A percentile compares a stretch with the other conserved stretches of the same genome.
These are phyloP conservation scores for Parachaetomium inaequale DNA, from an alignment of 495 filamentous ascomycete genomes.

Conservation along the genomic window DNA sequence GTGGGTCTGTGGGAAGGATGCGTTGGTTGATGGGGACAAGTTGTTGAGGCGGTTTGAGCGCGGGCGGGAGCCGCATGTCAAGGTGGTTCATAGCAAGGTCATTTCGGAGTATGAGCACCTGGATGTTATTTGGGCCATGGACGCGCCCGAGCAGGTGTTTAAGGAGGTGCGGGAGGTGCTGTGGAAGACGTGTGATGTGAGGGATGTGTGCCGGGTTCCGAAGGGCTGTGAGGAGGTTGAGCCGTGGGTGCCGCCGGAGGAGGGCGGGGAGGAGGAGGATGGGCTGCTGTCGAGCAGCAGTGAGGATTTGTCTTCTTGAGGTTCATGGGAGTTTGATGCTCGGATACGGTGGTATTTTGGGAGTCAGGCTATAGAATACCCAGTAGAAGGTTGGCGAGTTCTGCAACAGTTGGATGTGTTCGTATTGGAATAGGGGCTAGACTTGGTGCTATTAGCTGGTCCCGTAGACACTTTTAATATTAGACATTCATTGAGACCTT, in stretches of 20 bases:
- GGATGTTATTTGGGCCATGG: conserved; percentile 95
- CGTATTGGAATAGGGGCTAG: neutral
- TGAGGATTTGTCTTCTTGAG: conserved; percentile 19
- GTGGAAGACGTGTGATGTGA: conserved; percentile 65
- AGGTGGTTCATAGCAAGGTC: conserved; percentile 73
- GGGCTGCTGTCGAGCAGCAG: conserved; percentile 30
- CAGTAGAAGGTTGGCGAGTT: too few species aligned
- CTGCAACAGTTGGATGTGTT: neutral
- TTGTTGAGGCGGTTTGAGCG: conserved; percentile 70
- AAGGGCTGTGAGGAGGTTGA: conserved; percentile 56
- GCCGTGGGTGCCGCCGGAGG: conserved; percentile 16
- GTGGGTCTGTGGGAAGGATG: conserved; percentile 81
- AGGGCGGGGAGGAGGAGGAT: conserved; percentile 4
- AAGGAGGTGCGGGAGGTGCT: conserved; percentile 76
- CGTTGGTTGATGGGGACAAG: conserved; percentile 76
- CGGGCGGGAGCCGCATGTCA: conserved; percentile 77
- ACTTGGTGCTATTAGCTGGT: neutral
- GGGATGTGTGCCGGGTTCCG: conserved; percentile 58
- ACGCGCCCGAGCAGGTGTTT: conserved; percentile 78
- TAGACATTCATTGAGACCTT: neutral
- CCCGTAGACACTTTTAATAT: neutral
- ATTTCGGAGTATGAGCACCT: conserved; percentile 93
- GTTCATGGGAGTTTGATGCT: neutral
- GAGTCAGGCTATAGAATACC: neutral
- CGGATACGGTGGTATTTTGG: neutral